Percentiles rank a stretch among this genome's conserved stretches.
Evolutionary conservation across 2,329 filamentous ascomycete genomes (phyloP).

Genomic region (Ustulina deusta): DNA sequence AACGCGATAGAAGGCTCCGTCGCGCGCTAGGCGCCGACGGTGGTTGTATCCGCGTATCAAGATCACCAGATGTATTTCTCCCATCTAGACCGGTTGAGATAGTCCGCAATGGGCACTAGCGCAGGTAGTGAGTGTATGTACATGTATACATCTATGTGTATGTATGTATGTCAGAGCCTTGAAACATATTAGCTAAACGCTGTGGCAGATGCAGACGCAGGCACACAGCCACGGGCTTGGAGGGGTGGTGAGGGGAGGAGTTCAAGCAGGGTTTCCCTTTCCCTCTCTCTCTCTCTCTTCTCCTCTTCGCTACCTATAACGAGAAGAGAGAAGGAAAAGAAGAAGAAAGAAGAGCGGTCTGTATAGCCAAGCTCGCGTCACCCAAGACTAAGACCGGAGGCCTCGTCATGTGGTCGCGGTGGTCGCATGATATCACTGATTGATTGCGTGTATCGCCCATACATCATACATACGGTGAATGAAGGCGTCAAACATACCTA

Average conservation of each 20-base stretch:
- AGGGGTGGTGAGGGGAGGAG: neutral
- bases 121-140: neutral
- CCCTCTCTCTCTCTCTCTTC: neutral
- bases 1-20: neutral
- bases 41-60: constrained; percentile 16
- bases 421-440: constrained; percentile 28
- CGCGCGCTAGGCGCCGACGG: constrained; percentile 19
- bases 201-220: constrained; percentile 25
- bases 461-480: neutral
- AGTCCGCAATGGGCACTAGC: constrained; percentile 6
- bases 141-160: neutral
- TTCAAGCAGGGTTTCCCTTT: neutral
- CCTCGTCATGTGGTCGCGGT: constrained; percentile 29
- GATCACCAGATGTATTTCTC: neutral
- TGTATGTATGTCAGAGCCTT: constrained; percentile 18
- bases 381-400: constrained; percentile 24
- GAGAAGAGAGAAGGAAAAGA: neutral
- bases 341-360: constrained; percentile 31
- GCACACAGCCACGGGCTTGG: constrained; percentile 20
- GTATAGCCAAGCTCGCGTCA: constrained; percentile 13
- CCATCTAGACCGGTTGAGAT: constrained; percentile 11
- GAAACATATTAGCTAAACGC: constrained; percentile 16
- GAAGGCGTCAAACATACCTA: neutral
- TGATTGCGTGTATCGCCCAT: neutral
- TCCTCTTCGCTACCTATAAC: neutral